Conservation (phyloP, 495 filamentous ascomycete species). For the Neurospora sp. region DNA sequence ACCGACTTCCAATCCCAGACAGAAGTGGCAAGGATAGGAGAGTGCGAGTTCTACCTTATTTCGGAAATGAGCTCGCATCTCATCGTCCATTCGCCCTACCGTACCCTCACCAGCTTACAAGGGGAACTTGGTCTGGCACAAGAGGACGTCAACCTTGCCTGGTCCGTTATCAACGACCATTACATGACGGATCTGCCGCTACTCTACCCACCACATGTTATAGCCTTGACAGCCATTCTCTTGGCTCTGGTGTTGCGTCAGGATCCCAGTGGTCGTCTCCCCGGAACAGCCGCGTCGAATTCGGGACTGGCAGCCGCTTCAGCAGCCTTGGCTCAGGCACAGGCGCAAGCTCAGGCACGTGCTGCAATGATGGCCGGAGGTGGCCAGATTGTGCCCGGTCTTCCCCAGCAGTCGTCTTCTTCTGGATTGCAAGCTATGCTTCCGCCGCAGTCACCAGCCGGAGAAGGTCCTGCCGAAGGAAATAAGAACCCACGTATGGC, state of each 20-base stretch:
- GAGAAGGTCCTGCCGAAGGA: conserved; percentile 12
- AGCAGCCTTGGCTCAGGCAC: conserved; percentile 30
- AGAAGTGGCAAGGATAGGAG: conserved; percentile 82
- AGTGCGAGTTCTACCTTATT: conserved; percentile 94
- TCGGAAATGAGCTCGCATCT: conserved; percentile 91
- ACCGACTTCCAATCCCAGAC: conserved; percentile 64
- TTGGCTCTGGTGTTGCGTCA: conserved; percentile 69
- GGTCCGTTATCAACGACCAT: conserved; percentile 89
- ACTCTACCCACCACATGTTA: conserved; percentile 77
- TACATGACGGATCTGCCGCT: conserved; percentile 91
- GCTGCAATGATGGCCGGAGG: conserved; percentile 12
- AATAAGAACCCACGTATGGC: conserved; percentile 22
- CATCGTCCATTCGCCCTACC: conserved; percentile 96
- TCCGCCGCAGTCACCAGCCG: not conserved
- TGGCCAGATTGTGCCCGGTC: not conserved
- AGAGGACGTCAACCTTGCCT: conserved; percentile 72
- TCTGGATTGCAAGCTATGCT: not conserved
- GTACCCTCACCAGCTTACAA: conserved; percentile 68
- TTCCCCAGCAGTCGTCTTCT: conserved; percentile 1
- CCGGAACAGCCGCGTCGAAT: conserved; percentile 7
- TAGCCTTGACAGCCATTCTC: conserved; percentile 84
- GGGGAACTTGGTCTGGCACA: conserved; percentile 55
- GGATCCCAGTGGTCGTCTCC: not conserved
- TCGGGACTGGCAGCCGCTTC: conserved; percentile 31
- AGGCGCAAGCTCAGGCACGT: conserved; percentile 19